A percentile compares a stretch with the other conserved stretches of the same genome.
phyloP scores from a whole-genome alignment of 805 yeast genomes.

The Yarrowia hollandica region DNA sequence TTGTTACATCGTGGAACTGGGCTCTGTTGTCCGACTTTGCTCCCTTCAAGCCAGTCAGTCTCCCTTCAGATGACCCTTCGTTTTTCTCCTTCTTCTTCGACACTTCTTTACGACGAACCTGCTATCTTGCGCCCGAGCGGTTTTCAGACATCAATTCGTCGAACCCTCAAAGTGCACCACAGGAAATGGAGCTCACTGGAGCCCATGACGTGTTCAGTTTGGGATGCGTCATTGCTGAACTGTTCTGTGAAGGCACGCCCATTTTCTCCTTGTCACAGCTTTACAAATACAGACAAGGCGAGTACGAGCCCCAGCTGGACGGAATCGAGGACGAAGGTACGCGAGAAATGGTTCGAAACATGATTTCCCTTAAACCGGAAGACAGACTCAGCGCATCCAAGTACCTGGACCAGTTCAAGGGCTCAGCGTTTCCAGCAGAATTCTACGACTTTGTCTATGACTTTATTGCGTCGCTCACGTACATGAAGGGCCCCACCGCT shows the following conservation, averaged over 20 bases:
- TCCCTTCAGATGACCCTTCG: conserved; percentile 93
- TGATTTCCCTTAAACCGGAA: conserved; percentile 65
- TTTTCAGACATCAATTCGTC: conserved; percentile 44
- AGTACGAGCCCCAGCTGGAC: conserved; percentile 62
- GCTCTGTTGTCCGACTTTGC: conserved; percentile 79
- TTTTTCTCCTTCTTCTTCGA: conserved; percentile 91
- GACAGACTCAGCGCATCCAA: conserved; percentile 58
- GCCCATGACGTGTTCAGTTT: conserved; percentile 60
- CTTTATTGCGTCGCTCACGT: conserved; percentile 47
- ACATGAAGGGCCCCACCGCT: conserved; percentile 31
- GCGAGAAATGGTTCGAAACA: conserved; percentile 55
- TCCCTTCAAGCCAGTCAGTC: conserved; percentile 72
- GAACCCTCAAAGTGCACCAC: conserved; percentile 34
- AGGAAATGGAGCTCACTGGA: conserved; percentile 37
- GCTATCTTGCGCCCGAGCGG: conserved; percentile 94
- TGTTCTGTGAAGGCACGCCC: conserved; percentile 83
- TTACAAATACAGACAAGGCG: conserved; percentile 74
- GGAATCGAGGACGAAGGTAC: conserved; percentile 54
- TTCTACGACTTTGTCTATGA: conserved; percentile 68
- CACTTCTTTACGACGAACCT: conserved; percentile 78
- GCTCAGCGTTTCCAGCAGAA: conserved; percentile 59
- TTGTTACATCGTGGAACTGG: conserved; percentile 91
- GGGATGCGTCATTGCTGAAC: conserved; percentile 83
- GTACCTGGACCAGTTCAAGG: conserved; percentile 54
- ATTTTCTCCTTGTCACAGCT: conserved; percentile 83